Evolutionary conservation across 1,284 basidiomycete species (phyloP), one percentile per base, ranked within the genome.

Genomic region (Malassezia dermatis): DNA sequence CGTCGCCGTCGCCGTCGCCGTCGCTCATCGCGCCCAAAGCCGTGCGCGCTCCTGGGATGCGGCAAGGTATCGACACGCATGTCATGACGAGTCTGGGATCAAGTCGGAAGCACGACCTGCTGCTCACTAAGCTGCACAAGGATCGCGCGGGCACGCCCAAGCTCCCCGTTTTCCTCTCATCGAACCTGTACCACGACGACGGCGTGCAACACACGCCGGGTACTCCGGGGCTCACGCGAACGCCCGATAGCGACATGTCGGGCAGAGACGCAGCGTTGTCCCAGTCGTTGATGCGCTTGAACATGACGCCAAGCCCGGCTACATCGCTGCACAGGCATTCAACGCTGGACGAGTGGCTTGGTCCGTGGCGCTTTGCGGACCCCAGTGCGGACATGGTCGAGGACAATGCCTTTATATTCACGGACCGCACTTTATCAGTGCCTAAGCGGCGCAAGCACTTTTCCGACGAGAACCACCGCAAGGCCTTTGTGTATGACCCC

Each of bases 381-480:
- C 71, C 73, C 4, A 62, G 61, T 1, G 64, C 70, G 3, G 76
- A 78, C 56, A 71, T 75, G 53, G 63, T 76, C 32, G 77, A 78
- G 59, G 77, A 77, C 65, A 76, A 77, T 44, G 72, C 70, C 0
- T 78, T 78, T 53, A 70, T 77, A 27, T 77, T 77, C 48, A 66
- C 71, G 13, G 68, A 72, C 24, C 61, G 67, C 21, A 71, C 66
- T 27, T 64, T 76, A 3, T 56, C 69, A 3, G 72, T 75, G 3
- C 65, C 75, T 0, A 65, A 73, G 42, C 65, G 77, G 32, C 59
- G 77, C 12, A 76, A 77, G 56, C 59, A 75, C 53, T 77, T 77
- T 53, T 65, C 71, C 6, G 50, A 63, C 21, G 63, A 66, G 6
- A 59, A 73, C 57, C 51, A 75, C 62, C 46, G 76, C 0, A 56